phyloP scores from a whole-genome alignment of 2,329 filamentous ascomycete genomes.

The Xylariaceae sp. region DNA sequence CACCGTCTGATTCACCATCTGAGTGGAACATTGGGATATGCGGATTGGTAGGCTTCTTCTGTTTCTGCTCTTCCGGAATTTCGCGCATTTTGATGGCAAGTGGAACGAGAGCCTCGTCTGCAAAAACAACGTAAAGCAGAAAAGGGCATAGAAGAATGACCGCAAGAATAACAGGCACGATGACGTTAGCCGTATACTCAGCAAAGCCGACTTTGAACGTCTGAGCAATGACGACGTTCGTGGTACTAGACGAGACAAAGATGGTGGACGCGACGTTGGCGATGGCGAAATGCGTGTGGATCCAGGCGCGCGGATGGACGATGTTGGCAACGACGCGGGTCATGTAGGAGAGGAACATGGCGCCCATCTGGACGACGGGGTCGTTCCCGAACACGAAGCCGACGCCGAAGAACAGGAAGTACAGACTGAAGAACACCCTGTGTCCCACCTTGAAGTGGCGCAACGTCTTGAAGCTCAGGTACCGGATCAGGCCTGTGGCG shows the following conservation, averaged over 20 bases:
- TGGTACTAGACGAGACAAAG: slow-evolving; percentile 1
- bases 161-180: background rate
- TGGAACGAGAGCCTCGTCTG: background rate
- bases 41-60: background rate
- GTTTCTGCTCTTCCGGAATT: background rate
- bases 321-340: background rate
- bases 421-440: background rate
- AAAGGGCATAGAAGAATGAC: background rate
- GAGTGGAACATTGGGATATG: background rate
- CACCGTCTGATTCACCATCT: background rate
- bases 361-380: slow-evolving; percentile 1
- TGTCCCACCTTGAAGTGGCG: background rate
- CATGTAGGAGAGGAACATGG: background rate
- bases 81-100: background rate
- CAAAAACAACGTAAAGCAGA: slow-evolving; percentile 1
- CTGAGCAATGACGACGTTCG: slow-evolving; percentile 1
- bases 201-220: slow-evolving; percentile 2
- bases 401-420: background rate
- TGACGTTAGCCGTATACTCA: background rate
- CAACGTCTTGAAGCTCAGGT: background rate
- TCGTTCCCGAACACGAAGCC: slow-evolving; percentile 1
- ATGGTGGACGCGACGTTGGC: slow-evolving; percentile 1
- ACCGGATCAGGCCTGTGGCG: slow-evolving; percentile 1
- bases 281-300: background rate
- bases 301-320: background rate